These are phyloP conservation scores for Avena eriantha DNA, from an alignment of 176 grass and related monocot genomes.

Conservation along the genomic window DNA sequence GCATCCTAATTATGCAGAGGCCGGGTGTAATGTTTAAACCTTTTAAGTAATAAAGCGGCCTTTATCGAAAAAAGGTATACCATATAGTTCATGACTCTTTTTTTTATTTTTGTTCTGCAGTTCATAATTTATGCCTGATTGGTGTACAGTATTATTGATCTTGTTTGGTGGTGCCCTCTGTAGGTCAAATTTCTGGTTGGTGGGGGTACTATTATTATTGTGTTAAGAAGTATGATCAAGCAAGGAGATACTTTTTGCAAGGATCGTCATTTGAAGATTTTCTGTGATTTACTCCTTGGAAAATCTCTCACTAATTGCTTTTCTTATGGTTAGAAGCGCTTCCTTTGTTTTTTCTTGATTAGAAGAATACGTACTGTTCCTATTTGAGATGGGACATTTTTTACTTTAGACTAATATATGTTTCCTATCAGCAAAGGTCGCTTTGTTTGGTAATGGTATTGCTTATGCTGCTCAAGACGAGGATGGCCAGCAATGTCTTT, in stretches of 20 bases:
- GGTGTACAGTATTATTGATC: no score
- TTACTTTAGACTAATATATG: conserved; percentile 34
- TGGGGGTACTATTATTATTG: conserved; percentile 93
- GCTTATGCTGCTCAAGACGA: conserved; percentile 93
- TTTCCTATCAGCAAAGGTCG: conserved; percentile 72
- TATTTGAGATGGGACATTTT: not conserved
- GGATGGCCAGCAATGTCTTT: conserved; percentile 86
- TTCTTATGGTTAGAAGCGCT: not conserved
- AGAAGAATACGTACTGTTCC: not conserved
- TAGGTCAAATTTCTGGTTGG: conserved; percentile 93
- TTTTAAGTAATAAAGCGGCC: no score
- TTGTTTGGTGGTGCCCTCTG: conserved; percentile 1
- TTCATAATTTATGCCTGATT: no score
- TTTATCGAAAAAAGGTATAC: no score
- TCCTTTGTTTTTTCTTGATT: not conserved
- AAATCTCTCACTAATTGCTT: not conserved
- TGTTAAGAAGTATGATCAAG: conserved; percentile 95
- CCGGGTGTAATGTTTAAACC: no score
- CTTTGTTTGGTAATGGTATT: no score
- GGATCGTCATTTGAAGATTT: conserved; percentile 1
- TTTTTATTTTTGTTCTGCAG: no score
- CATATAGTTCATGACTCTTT: no score
- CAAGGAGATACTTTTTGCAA: conserved; percentile 89
- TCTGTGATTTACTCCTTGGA: not conserved
- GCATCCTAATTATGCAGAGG: no score